Percentiles rank a stretch among this genome's conserved stretches.
These are phyloP conservation scores for Fusarium pininemorale DNA, from an alignment of 2,329 filamentous ascomycete species.

Conservation along the genomic window DNA sequence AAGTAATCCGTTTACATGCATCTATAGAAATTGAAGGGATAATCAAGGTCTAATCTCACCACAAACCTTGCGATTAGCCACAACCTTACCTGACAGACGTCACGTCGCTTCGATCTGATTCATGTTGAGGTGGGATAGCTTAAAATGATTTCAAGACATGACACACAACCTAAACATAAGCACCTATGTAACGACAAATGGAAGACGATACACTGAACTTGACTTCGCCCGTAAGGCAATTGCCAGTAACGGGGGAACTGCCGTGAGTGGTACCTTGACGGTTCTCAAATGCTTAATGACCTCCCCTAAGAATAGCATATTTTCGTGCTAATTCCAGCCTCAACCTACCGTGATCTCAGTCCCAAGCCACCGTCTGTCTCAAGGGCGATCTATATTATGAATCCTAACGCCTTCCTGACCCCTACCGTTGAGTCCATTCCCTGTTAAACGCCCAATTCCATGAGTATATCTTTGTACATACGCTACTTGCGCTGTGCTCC, in stretches of 20 bases:
- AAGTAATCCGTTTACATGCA: background rate
- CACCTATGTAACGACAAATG: background rate
- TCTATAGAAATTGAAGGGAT: background rate
- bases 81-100: background rate
- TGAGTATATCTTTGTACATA: background rate
- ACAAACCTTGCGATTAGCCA: background rate
- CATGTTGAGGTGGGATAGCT: background rate
- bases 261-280: background rate
- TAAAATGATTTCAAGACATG: background rate
- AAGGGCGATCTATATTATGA: background rate
- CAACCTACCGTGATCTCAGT: background rate
- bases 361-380: background rate
- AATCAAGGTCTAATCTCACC: background rate
- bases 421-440: background rate
- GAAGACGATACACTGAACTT: background rate
- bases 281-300: background rate
- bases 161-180: background rate
- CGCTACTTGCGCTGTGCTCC: conserved; percentile 61
- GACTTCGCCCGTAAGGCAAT: background rate
- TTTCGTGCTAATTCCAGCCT: background rate
- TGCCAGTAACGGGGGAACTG: background rate
- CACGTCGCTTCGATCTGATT: background rate
- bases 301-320: background rate
- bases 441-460: conserved; percentile 10
- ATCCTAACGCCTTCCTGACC: conserved; percentile 15